phyloP scores from a whole-genome alignment of 768 basidiomycete species.

The Gelatoporia subvermispora region DNA sequence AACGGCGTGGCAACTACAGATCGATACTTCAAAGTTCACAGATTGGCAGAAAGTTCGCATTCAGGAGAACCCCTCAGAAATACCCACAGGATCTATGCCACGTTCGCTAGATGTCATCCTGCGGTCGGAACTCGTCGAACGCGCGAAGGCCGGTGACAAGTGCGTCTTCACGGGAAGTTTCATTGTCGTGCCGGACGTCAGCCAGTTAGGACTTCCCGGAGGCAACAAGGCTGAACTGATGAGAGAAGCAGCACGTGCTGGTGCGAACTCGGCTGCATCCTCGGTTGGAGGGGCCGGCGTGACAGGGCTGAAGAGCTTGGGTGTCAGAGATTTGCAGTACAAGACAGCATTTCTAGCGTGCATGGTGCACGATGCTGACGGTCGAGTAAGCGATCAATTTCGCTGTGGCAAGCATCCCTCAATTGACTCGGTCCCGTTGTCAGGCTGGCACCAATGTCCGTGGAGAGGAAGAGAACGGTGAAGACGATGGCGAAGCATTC shows the following conservation, averaged over 20 bases:
- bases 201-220: conserved; percentile 91
- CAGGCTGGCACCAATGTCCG: conserved; percentile 85
- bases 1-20: conserved; percentile 86
- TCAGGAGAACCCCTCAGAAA: conserved; percentile 98
- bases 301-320: conserved; percentile 88
- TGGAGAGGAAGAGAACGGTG: conserved; percentile 79
- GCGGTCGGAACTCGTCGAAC: conserved; percentile 91
- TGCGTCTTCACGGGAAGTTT: conserved; percentile 97
- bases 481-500: conserved; percentile 78
- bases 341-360: conserved; percentile 98
- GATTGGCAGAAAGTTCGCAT: conserved; percentile 99
- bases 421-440: neutral
- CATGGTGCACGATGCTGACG: conserved; percentile 92
- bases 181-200: conserved; percentile 97
- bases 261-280: conserved; percentile 53
- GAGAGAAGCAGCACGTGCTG: conserved; percentile 72
- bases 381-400: conserved; percentile 53
- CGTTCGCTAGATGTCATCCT: conserved; percentile 94
- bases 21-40: conserved; percentile 93
- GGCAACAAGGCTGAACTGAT: conserved; percentile 89
- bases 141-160: conserved; percentile 99
- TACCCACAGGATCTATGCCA: conserved; percentile 98
- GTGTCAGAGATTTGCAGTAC: conserved; percentile 93
- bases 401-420: no score
- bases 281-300: conserved; percentile 78